A percentile compares a stretch with the other conserved stretches of the same genome.
Evolutionary conservation across 768 basidiomycete genomes (phyloP).

Genomic region (Mycena alexandri): DNA sequence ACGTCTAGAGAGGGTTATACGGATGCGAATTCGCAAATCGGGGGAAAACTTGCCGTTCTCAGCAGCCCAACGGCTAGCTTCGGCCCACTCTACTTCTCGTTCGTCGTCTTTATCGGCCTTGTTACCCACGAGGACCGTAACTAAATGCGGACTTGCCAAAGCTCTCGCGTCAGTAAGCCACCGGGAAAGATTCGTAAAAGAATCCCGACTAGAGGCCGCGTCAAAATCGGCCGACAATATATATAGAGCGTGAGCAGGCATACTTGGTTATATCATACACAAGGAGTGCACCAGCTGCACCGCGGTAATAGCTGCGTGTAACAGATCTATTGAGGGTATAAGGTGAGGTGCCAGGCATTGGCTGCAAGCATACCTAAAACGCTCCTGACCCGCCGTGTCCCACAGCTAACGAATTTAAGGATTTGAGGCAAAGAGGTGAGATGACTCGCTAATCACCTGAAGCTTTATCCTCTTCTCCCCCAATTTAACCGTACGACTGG

Average conservation of each 20-base stretch:
- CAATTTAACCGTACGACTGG: slow-evolving; percentile 91
- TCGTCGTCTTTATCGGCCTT: slow-evolving; percentile 96
- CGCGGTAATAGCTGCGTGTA: slow-evolving; percentile 95
- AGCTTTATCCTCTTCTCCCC: slow-evolving; percentile 96
- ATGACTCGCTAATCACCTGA: slow-evolving; percentile 69
- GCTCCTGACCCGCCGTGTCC: slow-evolving; percentile 98
- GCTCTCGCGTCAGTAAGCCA: slow-evolving; percentile 97
- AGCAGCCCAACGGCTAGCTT: slow-evolving; percentile 95
- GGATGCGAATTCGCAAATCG: slow-evolving; percentile 13
- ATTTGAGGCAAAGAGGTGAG: slow-evolving; percentile 33
- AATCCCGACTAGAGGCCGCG: slow-evolving; percentile 73
- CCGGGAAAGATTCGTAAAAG: slow-evolving; percentile 84
- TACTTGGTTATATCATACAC: slow-evolving; percentile 95
- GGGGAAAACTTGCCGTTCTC: slow-evolving; percentile 78
- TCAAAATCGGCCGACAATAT: slow-evolving; percentile 29
- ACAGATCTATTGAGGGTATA: slow-evolving; percentile 70
- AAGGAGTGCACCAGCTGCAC: slow-evolving; percentile 91
- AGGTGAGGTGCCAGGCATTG: slow-evolving; percentile 19
- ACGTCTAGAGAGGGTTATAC: slow-evolving; percentile 67
- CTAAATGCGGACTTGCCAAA: slow-evolving; percentile 91
- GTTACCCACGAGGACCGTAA: slow-evolving; percentile 93
- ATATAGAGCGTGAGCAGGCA: slow-evolving; percentile 42
- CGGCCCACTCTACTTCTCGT: slow-evolving; percentile 94
- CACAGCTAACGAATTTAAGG: slow-evolving; percentile 72
- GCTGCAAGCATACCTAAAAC: slow-evolving; percentile 74